Evolutionary conservation across 257 asterid genomes (phyloP).

Genomic region (Solanum lycopersicoides): DNA sequence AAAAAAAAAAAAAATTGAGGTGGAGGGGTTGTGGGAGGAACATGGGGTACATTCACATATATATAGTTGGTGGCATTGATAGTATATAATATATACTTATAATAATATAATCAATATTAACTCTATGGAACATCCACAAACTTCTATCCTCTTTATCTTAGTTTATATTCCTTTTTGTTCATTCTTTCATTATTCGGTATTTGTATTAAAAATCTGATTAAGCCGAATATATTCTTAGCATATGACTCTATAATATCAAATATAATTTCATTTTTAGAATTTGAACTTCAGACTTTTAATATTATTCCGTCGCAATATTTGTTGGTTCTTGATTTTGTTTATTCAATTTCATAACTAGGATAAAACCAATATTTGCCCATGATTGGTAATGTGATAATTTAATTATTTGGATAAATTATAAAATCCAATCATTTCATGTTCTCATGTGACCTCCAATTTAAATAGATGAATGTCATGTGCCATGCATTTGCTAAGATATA

Average conservation of each 20-base stretch:
- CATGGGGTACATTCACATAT: conserved; percentile 35
- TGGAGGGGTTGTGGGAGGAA: conserved; percentile 7
- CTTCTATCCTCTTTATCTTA: not conserved
- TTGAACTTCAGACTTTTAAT: not conserved
- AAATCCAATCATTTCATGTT: not conserved
- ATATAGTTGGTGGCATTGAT: not conserved
- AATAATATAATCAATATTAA: not conserved
- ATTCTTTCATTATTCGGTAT: not conserved
- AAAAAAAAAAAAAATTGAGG: not conserved
- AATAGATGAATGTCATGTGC: conserved; percentile 14
- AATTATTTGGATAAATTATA: not conserved
- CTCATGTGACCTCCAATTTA: not conserved
- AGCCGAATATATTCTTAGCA: rapidly evolving
- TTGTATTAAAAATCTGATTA: not conserved
- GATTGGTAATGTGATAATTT: not conserved
- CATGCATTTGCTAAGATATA: conserved; percentile 2
- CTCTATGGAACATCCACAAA: not conserved
- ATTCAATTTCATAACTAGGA: not conserved
- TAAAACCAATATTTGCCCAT: not conserved
- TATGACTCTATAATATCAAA: not conserved
- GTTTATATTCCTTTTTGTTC: too few species aligned
- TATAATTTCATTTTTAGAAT: not conserved
- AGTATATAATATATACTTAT: not conserved
- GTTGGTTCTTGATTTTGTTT: not conserved
- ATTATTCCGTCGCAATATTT: not conserved